These are phyloP conservation scores for Lecanoromycetidae sp. DNA, from an alignment of 2,329 filamentous ascomycete species.

Conservation along the genomic window DNA sequence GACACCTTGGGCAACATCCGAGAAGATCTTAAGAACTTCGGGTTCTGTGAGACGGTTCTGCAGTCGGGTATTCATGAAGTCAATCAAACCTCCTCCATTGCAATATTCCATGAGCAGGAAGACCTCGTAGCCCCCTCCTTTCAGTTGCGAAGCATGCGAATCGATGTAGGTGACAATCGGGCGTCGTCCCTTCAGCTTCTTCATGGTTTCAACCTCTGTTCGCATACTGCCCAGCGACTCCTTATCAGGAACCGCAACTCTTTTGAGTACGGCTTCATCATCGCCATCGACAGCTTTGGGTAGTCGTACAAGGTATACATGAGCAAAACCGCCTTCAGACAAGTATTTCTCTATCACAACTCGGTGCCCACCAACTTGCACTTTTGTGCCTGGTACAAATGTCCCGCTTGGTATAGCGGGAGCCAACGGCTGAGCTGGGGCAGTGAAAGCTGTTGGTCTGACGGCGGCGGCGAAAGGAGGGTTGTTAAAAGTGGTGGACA, in stretches of 20 bases:
- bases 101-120: constrained; percentile 98
- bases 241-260: constrained; percentile 94
- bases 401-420: constrained; percentile 55
- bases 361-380: constrained; percentile 84
- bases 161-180: constrained; percentile 98
- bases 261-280: constrained; percentile 76
- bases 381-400: constrained; percentile 87
- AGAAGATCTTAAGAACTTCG: constrained; percentile 94
- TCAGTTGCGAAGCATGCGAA: constrained; percentile 89
- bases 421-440: constrained; percentile 20
- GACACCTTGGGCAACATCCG: constrained; percentile 88
- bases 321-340: constrained; percentile 94
- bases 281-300: constrained; percentile 64
- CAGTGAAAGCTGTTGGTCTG: constrained; percentile 25
- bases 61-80: constrained; percentile 98
- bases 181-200: constrained; percentile 91
- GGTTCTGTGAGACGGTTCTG: constrained; percentile 95
- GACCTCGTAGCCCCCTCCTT: constrained; percentile 90
- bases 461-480: constrained; percentile 25
- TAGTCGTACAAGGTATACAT: constrained; percentile 91
- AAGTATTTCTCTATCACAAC: constrained; percentile 95
- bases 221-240: constrained; percentile 90
- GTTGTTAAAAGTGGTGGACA: constrained; percentile 29
- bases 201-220: constrained; percentile 99
- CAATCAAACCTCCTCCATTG: constrained; percentile 85